Evolutionary conservation across 1,139 yeast species (phyloP), one percentile per base, ranked within the genome.

Genomic region (Blastobotrys buckinghamii): DNA sequence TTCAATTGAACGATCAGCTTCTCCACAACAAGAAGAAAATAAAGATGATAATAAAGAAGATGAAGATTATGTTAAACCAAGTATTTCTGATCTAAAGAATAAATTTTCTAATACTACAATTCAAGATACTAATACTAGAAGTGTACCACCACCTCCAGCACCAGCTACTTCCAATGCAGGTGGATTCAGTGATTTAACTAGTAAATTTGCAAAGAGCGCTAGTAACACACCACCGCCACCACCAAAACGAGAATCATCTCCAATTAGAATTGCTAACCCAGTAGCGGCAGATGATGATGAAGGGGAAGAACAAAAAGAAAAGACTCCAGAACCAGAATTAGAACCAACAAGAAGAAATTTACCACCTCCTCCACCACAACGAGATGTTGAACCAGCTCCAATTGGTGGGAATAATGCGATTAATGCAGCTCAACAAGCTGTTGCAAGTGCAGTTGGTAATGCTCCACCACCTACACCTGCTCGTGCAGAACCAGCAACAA

Each of bases 141-240:
- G 40, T 13, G 40, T 22, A n/a, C 52, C 53, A 9, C 50, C 51
- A 27, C 40, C 44, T 16, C 40, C 46, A 29, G 48, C 47, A 17
- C 38, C 49, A 17, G 43, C 50, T 13, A 43, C 51, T 13, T 41
- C 36, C 6, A 10, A 36, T 33, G 13, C 15, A 1, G 53, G 50
- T 38, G 45, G 53, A 19, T 47, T 59, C 54, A 50, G 61, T 38
- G 51, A 56, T 48, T 38, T 56, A 45, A 55, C 60, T 47, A 48
- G 58, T 50, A 34, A 44, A 45, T 50, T 61, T 51, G 55, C 59
- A 26, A 44, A 44, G 12, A 50, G 44, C 47, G 42, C 33, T 2
- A 45, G 55, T 3, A 47, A 30, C 15, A 44, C 46, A 15, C 47
- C 47, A 13, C 54, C 51, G 15, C 57, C 37, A 50, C 49, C 30